A percentile compares a stretch with the other conserved stretches of the same genome.
phyloP scores from a whole-genome alignment of 2,329 filamentous ascomycete species.

The Periglandula ipomoeae region DNA sequence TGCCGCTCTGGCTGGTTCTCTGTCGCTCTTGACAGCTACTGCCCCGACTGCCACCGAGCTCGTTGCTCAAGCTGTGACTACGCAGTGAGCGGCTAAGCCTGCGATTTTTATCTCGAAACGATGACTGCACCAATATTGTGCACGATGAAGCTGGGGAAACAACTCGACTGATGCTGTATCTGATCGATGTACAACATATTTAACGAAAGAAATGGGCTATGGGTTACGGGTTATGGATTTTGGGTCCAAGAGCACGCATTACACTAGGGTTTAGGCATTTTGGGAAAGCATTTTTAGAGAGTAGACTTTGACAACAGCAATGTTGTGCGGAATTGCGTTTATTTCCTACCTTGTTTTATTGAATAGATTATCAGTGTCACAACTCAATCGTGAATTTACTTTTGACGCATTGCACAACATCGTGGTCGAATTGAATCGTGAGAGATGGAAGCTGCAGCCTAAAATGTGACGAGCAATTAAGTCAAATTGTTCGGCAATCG shows the following conservation, averaged over 20 bases:
- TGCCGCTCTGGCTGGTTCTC: conserved; percentile 15
- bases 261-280: not conserved
- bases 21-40: conserved; percentile 10
- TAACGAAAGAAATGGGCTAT: not conserved
- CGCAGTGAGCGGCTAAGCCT: not conserved
- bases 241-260: not conserved
- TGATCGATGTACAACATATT: conserved; percentile 1
- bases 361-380: not conserved
- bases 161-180: not conserved
- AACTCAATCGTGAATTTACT: not conserved
- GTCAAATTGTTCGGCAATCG: not conserved
- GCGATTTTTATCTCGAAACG: not conserved
- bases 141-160: not conserved
- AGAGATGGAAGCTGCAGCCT: not conserved
- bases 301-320: conserved; percentile 6
- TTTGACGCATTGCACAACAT: not conserved
- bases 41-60: conserved; percentile 11
- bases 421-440: not conserved
- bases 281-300: not conserved
- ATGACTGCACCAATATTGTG: not conserved
- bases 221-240: not conserved
- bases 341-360: not conserved
- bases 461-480: conserved; percentile 1
- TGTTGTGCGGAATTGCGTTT: not conserved
- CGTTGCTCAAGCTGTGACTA: conserved; percentile 16